Conservation (phyloP, 805 yeast genomes). For the Candida piceae region DNA sequence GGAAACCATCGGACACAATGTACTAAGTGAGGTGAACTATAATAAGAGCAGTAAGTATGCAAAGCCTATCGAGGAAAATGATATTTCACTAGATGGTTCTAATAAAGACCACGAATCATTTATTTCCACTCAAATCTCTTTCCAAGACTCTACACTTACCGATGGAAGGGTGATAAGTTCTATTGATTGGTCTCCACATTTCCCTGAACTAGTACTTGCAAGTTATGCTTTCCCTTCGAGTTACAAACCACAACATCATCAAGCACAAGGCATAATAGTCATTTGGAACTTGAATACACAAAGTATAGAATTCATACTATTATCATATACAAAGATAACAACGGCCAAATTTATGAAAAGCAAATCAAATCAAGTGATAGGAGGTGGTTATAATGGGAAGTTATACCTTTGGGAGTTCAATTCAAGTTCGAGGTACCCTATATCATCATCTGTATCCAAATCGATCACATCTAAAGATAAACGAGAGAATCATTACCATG, state of each 20-base stretch:
- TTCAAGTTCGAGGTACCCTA: slow-evolving; percentile 27
- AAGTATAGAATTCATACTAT: slow-evolving; percentile 33
- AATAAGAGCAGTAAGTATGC: slow-evolving; percentile 26
- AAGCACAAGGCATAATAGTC: slow-evolving; percentile 12
- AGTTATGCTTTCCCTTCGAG: slow-evolving; percentile 18
- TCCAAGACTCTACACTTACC: slow-evolving; percentile 4
- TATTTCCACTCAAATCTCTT: too few species aligned
- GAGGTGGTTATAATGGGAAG: slow-evolving; percentile 46
- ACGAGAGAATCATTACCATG: not conserved
- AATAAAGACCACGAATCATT: too few species aligned
- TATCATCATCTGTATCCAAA: slow-evolving; percentile 5
- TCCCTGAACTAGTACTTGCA: slow-evolving; percentile 25
- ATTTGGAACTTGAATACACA: slow-evolving; percentile 27
- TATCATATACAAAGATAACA: slow-evolving; percentile 36
- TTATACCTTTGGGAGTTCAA: slow-evolving; percentile 45
- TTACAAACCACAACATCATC: slow-evolving; percentile 1
- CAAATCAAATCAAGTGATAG: slow-evolving; percentile 38
- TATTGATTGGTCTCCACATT: slow-evolving; percentile 29
- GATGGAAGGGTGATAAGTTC: slow-evolving; percentile 16
- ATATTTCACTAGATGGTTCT: not conserved
- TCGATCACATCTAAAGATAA: not conserved
- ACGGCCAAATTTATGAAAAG: slow-evolving; percentile 36
- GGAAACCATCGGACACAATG: slow-evolving; percentile 4
- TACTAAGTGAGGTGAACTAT: slow-evolving; percentile 20
- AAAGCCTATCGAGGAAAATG: slow-evolving; percentile 2